Conservation (phyloP, 1,284 basidiomycete genomes). For the Ceratobasidium theobromae region DNA sequence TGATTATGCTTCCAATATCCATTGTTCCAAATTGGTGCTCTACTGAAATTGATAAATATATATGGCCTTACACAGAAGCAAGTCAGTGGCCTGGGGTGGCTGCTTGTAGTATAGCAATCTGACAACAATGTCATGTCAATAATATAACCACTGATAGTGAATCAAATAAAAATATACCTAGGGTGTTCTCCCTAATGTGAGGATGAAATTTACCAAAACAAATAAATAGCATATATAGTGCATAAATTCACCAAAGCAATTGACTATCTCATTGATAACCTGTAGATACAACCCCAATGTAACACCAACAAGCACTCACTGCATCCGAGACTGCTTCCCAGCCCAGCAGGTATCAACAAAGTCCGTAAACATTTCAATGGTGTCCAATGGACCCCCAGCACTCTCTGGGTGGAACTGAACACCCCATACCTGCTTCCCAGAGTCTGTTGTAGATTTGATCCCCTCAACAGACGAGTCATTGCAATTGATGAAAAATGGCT, state of each 20-base stretch:
- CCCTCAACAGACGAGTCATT: slow-evolving; percentile 98
- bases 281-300: too few relatives aligned
- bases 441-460: slow-evolving; percentile 86
- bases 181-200: background rate
- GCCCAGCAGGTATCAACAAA: slow-evolving; percentile 79
- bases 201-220: background rate
- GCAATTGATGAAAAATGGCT: slow-evolving; percentile 97
- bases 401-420: slow-evolving; percentile 97
- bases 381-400: slow-evolving; percentile 89
- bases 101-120: too few relatives aligned
- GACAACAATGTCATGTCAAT: too few relatives aligned
- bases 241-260: background rate
- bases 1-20: too few relatives aligned
- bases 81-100: too few relatives aligned
- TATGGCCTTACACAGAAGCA: too few relatives aligned
- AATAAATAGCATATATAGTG: background rate
- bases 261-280: too few relatives aligned
- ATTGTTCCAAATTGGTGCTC: too few relatives aligned
- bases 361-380: slow-evolving; percentile 95
- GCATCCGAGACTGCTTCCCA: slow-evolving; percentile 27
- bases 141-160: too few relatives aligned
- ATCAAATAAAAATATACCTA: too few relatives aligned
- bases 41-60: too few relatives aligned
- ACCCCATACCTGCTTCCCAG: slow-evolving; percentile 90
- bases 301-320: background rate